Percentiles rank a stretch among this genome's conserved stretches.
phyloP scores from a whole-genome alignment of 208 protist species.

The Leishmania major region DNA sequence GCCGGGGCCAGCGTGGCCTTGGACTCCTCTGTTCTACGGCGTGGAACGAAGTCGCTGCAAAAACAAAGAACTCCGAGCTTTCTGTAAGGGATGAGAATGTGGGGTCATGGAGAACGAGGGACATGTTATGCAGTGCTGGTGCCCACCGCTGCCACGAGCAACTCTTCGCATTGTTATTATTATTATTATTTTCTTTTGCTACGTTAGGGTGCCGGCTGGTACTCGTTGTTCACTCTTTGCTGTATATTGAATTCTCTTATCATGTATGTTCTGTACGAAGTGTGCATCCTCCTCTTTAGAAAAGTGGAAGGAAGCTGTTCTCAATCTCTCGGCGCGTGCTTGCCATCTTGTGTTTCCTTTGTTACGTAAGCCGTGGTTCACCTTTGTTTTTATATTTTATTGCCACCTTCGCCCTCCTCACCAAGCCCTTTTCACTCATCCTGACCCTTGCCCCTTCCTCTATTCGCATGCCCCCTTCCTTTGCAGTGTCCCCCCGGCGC shows the following conservation, averaged over 20 bases:
- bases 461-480: too few relatives aligned
- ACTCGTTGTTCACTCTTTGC: not conserved
- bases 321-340: not conserved
- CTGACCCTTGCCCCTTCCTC: too few relatives aligned
- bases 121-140: not conserved
- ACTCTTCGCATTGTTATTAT: too few relatives aligned
- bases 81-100: too few relatives aligned
- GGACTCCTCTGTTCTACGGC: not conserved
- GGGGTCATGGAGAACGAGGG: too few relatives aligned
- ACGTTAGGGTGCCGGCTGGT: not conserved
- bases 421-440: too few relatives aligned
- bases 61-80: too few relatives aligned
- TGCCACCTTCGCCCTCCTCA: too few relatives aligned
- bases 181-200: not conserved
- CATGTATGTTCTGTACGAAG: not conserved
- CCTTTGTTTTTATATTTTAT: not conserved
- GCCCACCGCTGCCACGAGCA: not conserved
- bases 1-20: too few relatives aligned
- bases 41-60: too few relatives aligned
- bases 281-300: not conserved
- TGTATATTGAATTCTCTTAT: not conserved
- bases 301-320: not conserved
- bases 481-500: too few relatives aligned
- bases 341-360: not conserved
- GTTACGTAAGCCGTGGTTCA: not conserved